Percentiles rank a stretch among this genome's conserved stretches.
These are phyloP conservation scores for Dryadomyces sulphureus DNA, from an alignment of 2,329 filamentous ascomycete species.

Conservation along the genomic window DNA sequence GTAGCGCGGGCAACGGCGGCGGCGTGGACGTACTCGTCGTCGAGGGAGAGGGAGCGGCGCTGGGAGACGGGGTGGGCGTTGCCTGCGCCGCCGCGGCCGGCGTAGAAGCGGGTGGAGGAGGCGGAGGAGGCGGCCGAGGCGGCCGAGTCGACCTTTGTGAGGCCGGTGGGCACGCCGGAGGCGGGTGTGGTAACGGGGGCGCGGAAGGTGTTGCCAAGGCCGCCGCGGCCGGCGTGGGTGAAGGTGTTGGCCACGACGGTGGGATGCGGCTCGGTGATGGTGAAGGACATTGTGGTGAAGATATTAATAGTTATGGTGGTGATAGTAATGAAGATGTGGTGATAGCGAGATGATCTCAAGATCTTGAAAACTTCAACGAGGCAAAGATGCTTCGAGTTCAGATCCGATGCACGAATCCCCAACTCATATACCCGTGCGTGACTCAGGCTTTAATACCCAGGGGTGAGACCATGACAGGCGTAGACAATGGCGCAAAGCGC, in stretches of 20 bases:
- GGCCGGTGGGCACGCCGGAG: conserved; percentile 32
- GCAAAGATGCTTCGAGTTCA: no score
- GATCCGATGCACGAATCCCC: no score
- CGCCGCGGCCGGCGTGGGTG: conserved; percentile 39
- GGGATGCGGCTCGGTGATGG: conserved; percentile 33
- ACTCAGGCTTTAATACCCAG: no score
- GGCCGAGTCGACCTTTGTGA: conserved; percentile 24
- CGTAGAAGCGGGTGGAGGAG: conserved; percentile 39
- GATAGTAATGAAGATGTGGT: background rate
- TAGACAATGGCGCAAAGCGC: background rate
- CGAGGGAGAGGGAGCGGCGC: conserved; percentile 48
- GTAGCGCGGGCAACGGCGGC: conserved; percentile 35
- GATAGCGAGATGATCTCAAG: background rate
- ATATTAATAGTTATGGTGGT: background rate
- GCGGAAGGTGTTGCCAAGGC: conserved; percentile 40
- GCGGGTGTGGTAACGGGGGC: conserved; percentile 26
- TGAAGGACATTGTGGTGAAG: conserved; percentile 24
- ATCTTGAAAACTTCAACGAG: no score
- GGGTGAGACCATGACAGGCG: no score
- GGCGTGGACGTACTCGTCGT: conserved; percentile 47
- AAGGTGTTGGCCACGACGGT: conserved; percentile 29
- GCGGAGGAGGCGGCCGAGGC: conserved; percentile 27
- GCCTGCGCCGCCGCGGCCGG: conserved; percentile 52
- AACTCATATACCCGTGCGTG: no score
- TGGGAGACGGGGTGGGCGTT: conserved; percentile 40